Conservation (phyloP, 2,329 filamentous ascomycete genomes). For the Fusarium neocosmosporiellum region DNA sequence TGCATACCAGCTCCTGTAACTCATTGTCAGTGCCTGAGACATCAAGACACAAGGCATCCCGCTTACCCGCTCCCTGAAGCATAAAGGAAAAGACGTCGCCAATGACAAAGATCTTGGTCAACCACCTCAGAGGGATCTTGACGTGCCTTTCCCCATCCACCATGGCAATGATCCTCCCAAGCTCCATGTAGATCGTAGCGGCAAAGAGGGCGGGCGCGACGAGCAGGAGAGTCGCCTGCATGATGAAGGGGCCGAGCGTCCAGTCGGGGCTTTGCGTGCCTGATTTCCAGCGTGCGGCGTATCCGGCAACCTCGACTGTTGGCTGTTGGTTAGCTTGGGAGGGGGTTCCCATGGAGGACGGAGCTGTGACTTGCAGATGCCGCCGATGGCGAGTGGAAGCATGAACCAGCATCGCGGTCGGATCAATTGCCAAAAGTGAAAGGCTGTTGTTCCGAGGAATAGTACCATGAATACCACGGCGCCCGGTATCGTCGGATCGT, state of each 20-base stretch:
- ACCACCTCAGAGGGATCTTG: conserved; percentile 10
- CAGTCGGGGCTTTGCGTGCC: background rate
- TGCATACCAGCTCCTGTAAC: conserved; percentile 12
- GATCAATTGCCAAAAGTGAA: background rate
- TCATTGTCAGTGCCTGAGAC: background rate
- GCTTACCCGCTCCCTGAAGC: conserved; percentile 18
- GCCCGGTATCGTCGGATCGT: background rate
- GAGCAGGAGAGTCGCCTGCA: conserved; percentile 8
- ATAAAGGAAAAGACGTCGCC: conserved; percentile 32
- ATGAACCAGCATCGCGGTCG: background rate
- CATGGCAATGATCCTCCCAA: background rate
- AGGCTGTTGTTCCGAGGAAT: background rate
- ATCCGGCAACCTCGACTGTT: conserved; percentile 1
- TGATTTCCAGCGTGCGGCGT: background rate
- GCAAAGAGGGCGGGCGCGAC: conserved; percentile 9
- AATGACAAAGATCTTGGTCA: conserved; percentile 32
- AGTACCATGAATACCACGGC: background rate
- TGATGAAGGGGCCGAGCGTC: background rate
- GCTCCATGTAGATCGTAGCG: conserved; percentile 9
- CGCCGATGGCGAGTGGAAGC: background rate
- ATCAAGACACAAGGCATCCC: background rate
- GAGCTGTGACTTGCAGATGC: background rate
- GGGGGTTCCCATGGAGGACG: background rate
- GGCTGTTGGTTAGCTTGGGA: background rate
- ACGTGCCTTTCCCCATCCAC: background rate